Evolutionary conservation across 352 stramenopile species (phyloP).

Genomic region (Phytophthora ramorum): DNA sequence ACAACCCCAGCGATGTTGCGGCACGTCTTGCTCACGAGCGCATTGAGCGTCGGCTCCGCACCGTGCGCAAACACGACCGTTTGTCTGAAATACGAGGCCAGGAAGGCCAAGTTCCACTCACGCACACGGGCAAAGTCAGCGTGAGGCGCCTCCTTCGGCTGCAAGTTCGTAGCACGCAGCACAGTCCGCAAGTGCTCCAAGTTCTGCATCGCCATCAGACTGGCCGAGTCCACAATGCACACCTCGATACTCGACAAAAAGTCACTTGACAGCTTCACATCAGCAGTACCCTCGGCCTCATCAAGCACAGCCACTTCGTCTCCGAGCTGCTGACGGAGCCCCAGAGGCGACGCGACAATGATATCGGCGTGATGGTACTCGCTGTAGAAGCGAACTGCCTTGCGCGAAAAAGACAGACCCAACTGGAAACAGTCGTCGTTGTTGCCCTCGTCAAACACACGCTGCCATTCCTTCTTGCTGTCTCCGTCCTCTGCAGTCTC

Average conservation of each 20-base stretch:
- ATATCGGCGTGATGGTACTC: constrained; percentile 81
- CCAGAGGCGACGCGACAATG: constrained; percentile 77
- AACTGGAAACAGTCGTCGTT: constrained; percentile 88
- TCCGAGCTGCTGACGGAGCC: constrained; percentile 72
- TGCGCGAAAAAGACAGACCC: constrained; percentile 72
- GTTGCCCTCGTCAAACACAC: constrained; percentile 74
- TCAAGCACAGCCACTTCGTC: constrained; percentile 67
- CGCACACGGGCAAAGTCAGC: constrained; percentile 79
- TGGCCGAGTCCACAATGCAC: constrained; percentile 83
- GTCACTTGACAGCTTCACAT: constrained; percentile 65
- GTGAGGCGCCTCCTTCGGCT: constrained; percentile 70
- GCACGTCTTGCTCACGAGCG: constrained; percentile 66
- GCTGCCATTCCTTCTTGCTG: constrained; percentile 74
- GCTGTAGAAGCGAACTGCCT: constrained; percentile 77
- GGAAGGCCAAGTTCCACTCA: constrained; percentile 77
- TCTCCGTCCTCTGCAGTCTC: constrained; percentile 32
- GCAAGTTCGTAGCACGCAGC: constrained; percentile 66
- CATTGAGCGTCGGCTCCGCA: constrained; percentile 65
- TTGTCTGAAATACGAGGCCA: constrained; percentile 75
- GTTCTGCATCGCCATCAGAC: constrained; percentile 85
- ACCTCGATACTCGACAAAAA: constrained; percentile 84
- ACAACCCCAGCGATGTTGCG: constrained; percentile 61
- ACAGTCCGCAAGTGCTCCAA: constrained; percentile 77
- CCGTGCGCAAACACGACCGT: constrained; percentile 76
- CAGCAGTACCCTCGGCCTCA: constrained; percentile 18